Base-by-base conservation (phyloP, 2,329 filamentous ascomycete species). In the Hymenoscyphus scutula region DNA sequence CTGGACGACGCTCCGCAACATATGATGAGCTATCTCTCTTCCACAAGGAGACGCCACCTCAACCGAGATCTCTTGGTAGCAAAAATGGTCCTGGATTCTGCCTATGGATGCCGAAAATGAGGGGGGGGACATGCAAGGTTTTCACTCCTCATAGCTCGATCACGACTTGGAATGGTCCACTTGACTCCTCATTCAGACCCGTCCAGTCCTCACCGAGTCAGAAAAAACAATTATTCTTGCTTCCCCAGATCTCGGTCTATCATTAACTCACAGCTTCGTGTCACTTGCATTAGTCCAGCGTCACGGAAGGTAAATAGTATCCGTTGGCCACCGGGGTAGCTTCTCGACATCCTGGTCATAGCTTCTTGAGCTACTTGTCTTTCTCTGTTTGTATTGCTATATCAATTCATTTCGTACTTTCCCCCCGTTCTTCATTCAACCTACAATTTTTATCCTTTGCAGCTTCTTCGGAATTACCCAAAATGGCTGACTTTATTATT, bases 401-500 rank as follows among this genome's bases (percentile, higher is more conserved):
- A 53, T 61, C 23, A 3, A 34, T 1, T 11, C 29, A 11, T n/a
- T 38, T 29, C 38, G 37, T 57, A 23, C 5, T 23, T 48, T 11
- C 19, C 15, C 34, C 17, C 37, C 38, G 15, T 51, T 38, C 58
- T 53, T 30, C 30, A 51, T 10, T 53, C 48, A 27, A 27, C 15
- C 7, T 11, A 30, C 37, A 27, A 13, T 23, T 19, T 25, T 58
- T 29, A 48, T 23, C 10, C 25, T 56, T 41, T 23, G 38, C 8
- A 55, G 17, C 23, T n/a, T 54, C 25, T 30, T 37, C 30, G 25
- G 13, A 29, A 25, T 19, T 34, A 59, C 27, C 29, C 51, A 62
- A 17, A 48, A 67, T 67, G 65, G 59, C 63, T 53, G 64, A 65
- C 54, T 67, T 67, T 58, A 56, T 61, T 13, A 59, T 65, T 60